A percentile compares a stretch with the other conserved stretches of the same genome.
Evolutionary conservation across 2,329 filamentous ascomycete genomes (phyloP).

Genomic region (Cercospora sp.): DNA sequence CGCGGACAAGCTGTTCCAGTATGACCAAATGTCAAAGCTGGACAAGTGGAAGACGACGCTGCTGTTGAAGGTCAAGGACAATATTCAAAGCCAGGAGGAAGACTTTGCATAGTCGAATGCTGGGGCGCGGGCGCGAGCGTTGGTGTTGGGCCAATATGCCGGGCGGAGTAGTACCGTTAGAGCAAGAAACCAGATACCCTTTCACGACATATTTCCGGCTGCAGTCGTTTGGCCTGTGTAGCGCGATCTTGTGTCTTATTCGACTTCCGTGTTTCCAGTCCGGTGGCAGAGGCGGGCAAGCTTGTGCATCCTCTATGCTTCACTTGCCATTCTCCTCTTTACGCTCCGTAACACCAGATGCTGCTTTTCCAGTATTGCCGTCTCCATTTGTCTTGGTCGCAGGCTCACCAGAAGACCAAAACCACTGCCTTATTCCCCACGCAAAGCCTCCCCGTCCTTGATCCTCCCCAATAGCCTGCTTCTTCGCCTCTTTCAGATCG

Average conservation of each 20-base stretch:
- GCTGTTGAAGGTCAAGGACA: conserved; percentile 77
- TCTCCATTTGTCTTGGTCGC: background rate
- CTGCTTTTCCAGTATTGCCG: background rate
- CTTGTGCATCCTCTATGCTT: background rate
- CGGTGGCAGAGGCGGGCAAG: background rate
- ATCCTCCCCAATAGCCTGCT: conserved; percentile 18
- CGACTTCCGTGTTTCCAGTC: too few relatives aligned
- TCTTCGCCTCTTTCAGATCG: conserved; percentile 32
- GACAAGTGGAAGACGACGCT: conserved; percentile 97
- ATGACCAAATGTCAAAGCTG: conserved; percentile 86
- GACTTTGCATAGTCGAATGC: conserved; percentile 60
- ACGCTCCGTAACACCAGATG: background rate
- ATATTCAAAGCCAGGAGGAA: conserved; percentile 70
- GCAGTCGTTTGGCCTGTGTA: background rate
- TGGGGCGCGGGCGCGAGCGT: background rate
- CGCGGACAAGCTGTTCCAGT: conserved; percentile 82
- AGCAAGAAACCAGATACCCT: conserved; percentile 5
- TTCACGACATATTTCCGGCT: background rate
- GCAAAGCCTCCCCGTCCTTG: conserved; percentile 26
- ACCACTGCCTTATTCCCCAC: conserved; percentile 31
- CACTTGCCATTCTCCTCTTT: conserved; percentile 1
- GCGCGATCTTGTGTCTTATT: background rate
- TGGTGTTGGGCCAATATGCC: background rate
- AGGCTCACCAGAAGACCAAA: conserved; percentile 17
- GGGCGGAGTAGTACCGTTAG: background rate